Evolutionary conservation across 768 basidiomycete species (phyloP).

Genomic region (Mycena vitilis): DNA sequence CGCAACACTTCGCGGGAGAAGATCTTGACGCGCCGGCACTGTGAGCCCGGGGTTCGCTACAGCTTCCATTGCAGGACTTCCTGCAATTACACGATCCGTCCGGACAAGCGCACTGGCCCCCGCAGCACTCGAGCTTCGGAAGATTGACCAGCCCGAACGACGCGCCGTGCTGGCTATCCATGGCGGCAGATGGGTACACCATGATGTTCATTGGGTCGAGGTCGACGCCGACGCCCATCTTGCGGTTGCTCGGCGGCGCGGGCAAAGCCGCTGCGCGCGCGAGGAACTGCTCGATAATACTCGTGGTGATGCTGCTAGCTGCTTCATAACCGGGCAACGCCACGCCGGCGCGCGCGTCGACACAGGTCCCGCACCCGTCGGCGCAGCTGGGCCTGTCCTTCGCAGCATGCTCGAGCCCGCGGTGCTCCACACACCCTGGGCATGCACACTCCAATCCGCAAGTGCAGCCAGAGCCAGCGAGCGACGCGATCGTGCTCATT

Average conservation of each 20-base stretch:
- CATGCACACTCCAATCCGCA: slow-evolving; percentile 78
- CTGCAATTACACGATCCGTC: slow-evolving; percentile 66
- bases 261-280: slow-evolving; percentile 78
- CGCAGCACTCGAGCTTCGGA: slow-evolving; percentile 78
- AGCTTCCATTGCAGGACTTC: slow-evolving; percentile 67
- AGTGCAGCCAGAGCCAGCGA: slow-evolving; percentile 78
- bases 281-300: slow-evolving; percentile 72
- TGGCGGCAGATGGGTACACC: slow-evolving; percentile 54
- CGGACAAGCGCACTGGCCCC: slow-evolving; percentile 70
- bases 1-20: slow-evolving; percentile 33
- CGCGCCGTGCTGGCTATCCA: slow-evolving; percentile 49
- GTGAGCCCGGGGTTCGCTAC: slow-evolving; percentile 47
- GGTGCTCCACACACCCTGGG: slow-evolving; percentile 79
- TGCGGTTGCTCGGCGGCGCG: slow-evolving; percentile 59
- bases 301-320: slow-evolving; percentile 29
- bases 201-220: slow-evolving; percentile 66
- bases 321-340: slow-evolving; percentile 52
- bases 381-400: slow-evolving; percentile 59
- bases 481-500: slow-evolving; percentile 65
- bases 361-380: slow-evolving; percentile 71
- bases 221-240: slow-evolving; percentile 48
- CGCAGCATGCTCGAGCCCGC: slow-evolving; percentile 61
- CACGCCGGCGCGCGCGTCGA: slow-evolving; percentile 62
- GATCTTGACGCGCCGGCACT: slow-evolving; percentile 1
- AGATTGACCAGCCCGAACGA: slow-evolving; percentile 65